phyloP scores from a whole-genome alignment of 164 flowering plant genomes.

The Magnolia changhungtana region DNA sequence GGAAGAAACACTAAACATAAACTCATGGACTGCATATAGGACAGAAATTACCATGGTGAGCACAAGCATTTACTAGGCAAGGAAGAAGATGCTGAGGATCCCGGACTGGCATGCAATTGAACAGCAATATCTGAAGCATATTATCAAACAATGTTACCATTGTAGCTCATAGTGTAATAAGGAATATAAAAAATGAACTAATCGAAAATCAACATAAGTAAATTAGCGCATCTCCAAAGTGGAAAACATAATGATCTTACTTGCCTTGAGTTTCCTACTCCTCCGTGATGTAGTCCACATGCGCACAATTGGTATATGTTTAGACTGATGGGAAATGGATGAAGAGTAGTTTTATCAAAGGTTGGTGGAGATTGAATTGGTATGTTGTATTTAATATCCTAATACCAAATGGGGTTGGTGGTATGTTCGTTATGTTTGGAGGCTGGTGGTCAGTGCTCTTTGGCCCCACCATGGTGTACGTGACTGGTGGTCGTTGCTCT shows the following conservation, averaged over 20 bases:
- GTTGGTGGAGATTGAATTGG: too few relatives aligned
- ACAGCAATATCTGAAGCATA: constrained; percentile 73
- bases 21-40: background rate
- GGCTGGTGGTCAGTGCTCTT: too few relatives aligned
- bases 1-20: background rate
- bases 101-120: constrained; percentile 94
- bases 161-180: background rate
- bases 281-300: too few relatives aligned
- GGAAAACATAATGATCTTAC: constrained; percentile 24
- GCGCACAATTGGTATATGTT: too few relatives aligned
- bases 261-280: constrained; percentile 43
- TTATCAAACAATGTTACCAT: constrained; percentile 2
- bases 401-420: too few relatives aligned
- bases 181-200: background rate
- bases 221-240: background rate
- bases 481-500: too few relatives aligned
- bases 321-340: too few relatives aligned
- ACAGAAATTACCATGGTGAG: constrained; percentile 58
- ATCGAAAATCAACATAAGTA: background rate
- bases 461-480: too few relatives aligned
- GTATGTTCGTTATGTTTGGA: too few relatives aligned
- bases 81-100: constrained; percentile 91
- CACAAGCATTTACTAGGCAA: constrained; percentile 60
- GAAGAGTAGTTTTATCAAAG: too few relatives aligned
- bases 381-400: too few relatives aligned